phyloP scores from a whole-genome alignment of 352 stramenopile species.

The Globisporangium echinulatum region DNA sequence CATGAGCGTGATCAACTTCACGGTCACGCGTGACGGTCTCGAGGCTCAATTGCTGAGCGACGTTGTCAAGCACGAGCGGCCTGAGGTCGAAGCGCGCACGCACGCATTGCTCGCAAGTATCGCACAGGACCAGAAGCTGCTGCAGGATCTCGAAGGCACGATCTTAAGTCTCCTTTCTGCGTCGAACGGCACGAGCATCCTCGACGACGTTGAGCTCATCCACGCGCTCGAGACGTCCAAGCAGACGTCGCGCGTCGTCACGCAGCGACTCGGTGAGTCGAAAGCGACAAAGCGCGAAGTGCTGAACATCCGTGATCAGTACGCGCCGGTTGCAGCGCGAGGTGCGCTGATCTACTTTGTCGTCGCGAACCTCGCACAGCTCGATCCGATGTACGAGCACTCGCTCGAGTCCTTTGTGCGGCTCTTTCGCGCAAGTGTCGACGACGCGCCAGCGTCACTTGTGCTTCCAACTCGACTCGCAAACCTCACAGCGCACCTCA shows the following conservation, averaged over 20 bases:
- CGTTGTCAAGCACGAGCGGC: constrained; percentile 80
- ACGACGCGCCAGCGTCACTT: constrained; percentile 23
- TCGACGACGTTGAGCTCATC: constrained; percentile 87
- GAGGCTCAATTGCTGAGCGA: constrained; percentile 87
- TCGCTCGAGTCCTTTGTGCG: constrained; percentile 67
- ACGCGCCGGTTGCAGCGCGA: constrained; percentile 38
- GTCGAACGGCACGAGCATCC: constrained; percentile 76
- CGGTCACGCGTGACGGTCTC: constrained; percentile 85
- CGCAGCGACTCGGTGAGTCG: constrained; percentile 44
- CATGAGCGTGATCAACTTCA: constrained; percentile 93
- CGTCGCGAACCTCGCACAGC: constrained; percentile 39
- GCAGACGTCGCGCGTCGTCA: constrained; percentile 51
- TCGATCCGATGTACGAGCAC: constrained; percentile 81
- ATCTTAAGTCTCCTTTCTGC: constrained; percentile 86
- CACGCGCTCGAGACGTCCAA: constrained; percentile 59
- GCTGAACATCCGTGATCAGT: constrained; percentile 57
- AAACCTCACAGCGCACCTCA: constrained; percentile 37
- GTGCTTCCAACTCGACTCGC: constrained; percentile 30
- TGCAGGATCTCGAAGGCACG: constrained; percentile 89
- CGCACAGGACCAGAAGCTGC: constrained; percentile 79
- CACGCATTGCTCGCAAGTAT: constrained; percentile 85
- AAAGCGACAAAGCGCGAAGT: constrained; percentile 57
- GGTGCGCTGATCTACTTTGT: constrained; percentile 71
- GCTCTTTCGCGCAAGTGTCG: constrained; percentile 57
- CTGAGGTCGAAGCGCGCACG: constrained; percentile 85